Conservation (phyloP, 1,284 basidiomycete genomes). For the Ceratobasidium sp. region DNA sequence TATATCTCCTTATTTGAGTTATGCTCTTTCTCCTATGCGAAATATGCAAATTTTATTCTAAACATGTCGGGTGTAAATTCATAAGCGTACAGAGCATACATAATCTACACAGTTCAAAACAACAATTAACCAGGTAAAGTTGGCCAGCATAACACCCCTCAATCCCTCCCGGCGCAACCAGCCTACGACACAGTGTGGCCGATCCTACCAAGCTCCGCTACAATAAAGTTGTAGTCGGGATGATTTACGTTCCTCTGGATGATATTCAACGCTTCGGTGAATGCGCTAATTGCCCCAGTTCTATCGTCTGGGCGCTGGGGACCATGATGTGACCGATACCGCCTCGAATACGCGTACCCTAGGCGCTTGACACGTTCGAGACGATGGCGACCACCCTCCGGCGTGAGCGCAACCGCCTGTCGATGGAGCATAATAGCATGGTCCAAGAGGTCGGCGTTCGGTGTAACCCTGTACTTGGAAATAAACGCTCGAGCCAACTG, state of each 20-base stretch:
- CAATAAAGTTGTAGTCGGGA: neutral
- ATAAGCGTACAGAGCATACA: too few species aligned
- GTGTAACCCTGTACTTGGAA: slow-evolving; percentile 6
- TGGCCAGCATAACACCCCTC: neutral
- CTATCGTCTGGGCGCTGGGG: neutral
- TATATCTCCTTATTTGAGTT: too few species aligned
- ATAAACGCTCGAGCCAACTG: slow-evolving; percentile 13
- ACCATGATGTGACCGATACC: slow-evolving; percentile 8
- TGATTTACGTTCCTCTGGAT: neutral
- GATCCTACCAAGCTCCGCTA: neutral
- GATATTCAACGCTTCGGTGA: neutral
- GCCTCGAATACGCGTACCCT: slow-evolving; percentile 25
- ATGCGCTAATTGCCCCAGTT: neutral
- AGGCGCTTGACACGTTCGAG: slow-evolving; percentile 2
- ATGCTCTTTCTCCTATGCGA: too few species aligned
- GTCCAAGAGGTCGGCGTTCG: neutral
- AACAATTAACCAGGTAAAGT: too few species aligned
- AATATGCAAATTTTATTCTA: too few species aligned
- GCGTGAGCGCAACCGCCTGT: slow-evolving; percentile 27
- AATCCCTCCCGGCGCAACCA: neutral
- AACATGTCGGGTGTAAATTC: too few species aligned
- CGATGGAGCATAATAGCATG: slow-evolving; percentile 23
- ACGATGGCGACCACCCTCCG: neutral
- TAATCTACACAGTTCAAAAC: too few species aligned
- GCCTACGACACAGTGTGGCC: too few species aligned